These are phyloP conservation scores for Podaxis sp. DNA, from an alignment of 768 basidiomycete genomes.

Conservation along the genomic window DNA sequence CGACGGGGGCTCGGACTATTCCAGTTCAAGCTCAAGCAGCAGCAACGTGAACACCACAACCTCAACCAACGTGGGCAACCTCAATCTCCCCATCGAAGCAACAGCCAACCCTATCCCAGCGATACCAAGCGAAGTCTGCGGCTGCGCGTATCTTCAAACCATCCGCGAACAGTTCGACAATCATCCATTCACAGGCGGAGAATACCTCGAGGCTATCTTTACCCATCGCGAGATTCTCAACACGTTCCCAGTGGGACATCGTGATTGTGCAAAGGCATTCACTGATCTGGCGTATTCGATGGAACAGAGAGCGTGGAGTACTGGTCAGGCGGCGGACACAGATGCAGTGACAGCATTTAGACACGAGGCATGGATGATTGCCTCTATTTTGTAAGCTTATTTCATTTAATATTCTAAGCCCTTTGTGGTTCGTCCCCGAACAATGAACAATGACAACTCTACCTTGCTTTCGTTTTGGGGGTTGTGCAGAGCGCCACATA, in stretches of 20 bases:
- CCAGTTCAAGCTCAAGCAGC: conserved; percentile 41
- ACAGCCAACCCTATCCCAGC: conserved; percentile 4
- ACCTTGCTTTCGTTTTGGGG: neutral
- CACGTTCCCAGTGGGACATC: conserved; percentile 62
- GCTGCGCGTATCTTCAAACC: conserved; percentile 62
- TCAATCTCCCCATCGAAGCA: conserved; percentile 9
- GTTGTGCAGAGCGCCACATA: neutral
- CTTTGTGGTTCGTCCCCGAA: neutral
- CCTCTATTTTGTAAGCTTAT: conserved; percentile 32
- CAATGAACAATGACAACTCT: neutral
- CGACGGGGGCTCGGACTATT: conserved; percentile 41
- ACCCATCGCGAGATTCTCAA: conserved; percentile 70
- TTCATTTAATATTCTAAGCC: neutral
- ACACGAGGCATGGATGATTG: conserved; percentile 66
- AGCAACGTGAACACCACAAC: neutral
- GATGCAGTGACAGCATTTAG: conserved; percentile 71
- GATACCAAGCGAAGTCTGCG: conserved; percentile 33
- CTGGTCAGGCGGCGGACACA: conserved; percentile 65
- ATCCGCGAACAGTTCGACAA: conserved; percentile 56
- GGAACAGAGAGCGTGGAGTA: conserved; percentile 65
- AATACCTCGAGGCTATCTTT: conserved; percentile 76
- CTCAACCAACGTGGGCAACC: neutral
- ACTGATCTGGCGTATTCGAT: conserved; percentile 63
- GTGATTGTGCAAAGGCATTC: conserved; percentile 60
- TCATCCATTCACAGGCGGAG: conserved; percentile 62